Conservation (phyloP, 1,284 basidiomycete species). For the Cutaneotrichosporon spelunceum region DNA sequence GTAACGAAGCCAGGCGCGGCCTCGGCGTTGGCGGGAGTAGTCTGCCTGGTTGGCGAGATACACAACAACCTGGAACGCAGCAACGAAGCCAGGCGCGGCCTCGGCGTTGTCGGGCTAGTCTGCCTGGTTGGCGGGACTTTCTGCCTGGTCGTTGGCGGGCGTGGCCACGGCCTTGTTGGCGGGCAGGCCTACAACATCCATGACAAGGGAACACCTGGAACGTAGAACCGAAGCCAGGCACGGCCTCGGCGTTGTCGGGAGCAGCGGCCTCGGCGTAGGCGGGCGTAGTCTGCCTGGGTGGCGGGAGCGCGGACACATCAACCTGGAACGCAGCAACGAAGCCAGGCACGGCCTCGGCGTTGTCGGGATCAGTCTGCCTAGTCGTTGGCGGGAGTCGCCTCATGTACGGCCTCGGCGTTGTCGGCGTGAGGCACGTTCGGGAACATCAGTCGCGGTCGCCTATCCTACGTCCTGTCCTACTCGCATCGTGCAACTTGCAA, state of each 20-base stretch:
- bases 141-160: too few relatives aligned
- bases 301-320: neutral
- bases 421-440: neutral
- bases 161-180: neutral
- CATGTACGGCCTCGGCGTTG: neutral
- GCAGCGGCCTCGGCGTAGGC: neutral
- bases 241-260: neutral
- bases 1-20: neutral
- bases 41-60: neutral
- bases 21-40: neutral
- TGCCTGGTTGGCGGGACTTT: neutral
- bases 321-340: neutral
- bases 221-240: neutral
- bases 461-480: too few relatives aligned
- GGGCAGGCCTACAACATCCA: neutral
- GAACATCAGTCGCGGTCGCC: too few relatives aligned
- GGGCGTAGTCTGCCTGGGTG: neutral
- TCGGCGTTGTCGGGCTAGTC: neutral
- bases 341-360: neutral
- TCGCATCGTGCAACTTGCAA: too few relatives aligned
- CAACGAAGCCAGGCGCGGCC: neutral
- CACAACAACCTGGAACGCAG: neutral
- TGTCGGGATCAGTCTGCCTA: neutral
- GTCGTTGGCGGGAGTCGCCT: slow-evolving; percentile 1
- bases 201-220: neutral